phyloP scores from a whole-genome alignment of 495 filamentous ascomycete genomes.

The Margaritispora aquatica region DNA sequence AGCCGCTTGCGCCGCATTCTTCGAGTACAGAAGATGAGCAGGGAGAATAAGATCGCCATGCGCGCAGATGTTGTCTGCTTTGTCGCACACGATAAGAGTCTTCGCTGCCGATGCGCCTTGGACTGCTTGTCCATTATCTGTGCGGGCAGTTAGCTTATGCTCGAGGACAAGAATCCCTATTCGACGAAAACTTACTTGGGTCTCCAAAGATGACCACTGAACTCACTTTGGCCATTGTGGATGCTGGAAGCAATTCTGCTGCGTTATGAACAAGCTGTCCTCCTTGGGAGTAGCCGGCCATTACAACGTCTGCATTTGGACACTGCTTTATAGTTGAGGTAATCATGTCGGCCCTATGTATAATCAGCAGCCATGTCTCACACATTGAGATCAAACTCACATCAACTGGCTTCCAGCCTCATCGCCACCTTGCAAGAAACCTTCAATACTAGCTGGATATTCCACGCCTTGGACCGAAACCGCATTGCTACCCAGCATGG shows the following conservation, averaged over 20 bases:
- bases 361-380: slow-evolving; percentile 16
- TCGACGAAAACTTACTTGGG: slow-evolving; percentile 29
- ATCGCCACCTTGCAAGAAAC: slow-evolving; percentile 33
- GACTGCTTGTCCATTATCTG: slow-evolving; percentile 31
- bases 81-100: slow-evolving; percentile 42
- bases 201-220: slow-evolving; percentile 49
- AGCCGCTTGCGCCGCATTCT: neutral
- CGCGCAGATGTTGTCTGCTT: neutral
- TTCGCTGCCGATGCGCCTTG: slow-evolving; percentile 35
- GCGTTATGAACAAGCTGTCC: slow-evolving; percentile 45
- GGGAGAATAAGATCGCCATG: slow-evolving; percentile 1
- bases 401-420: slow-evolving; percentile 25
- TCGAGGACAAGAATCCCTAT: neutral
- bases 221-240: slow-evolving; percentile 27
- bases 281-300: slow-evolving; percentile 55
- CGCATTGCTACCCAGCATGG: slow-evolving; percentile 22
- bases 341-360: slow-evolving; percentile 26
- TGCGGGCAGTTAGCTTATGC: neutral
- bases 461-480: slow-evolving; percentile 36
- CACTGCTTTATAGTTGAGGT: slow-evolving; percentile 40
- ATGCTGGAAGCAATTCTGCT: slow-evolving; percentile 27
- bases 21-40: neutral
- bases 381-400: slow-evolving; percentile 9
- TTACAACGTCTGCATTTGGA: slow-evolving; percentile 51
- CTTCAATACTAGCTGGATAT: slow-evolving; percentile 30